These are phyloP conservation scores for Silybum marianum DNA, from an alignment of 129 eudicot species.

Conservation along the genomic window DNA sequence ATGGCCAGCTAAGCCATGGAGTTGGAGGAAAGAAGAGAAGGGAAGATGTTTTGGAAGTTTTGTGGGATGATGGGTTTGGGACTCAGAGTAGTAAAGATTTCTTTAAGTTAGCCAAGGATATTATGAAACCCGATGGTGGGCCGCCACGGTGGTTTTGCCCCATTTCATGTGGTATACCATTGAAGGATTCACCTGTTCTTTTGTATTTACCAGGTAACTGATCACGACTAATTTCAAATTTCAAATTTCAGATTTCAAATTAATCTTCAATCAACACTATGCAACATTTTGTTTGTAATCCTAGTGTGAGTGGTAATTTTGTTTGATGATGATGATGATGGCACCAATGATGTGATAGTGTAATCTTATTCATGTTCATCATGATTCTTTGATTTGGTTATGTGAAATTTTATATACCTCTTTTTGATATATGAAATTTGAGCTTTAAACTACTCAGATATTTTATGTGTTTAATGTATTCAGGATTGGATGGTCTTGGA, in stretches of 20 bases:
- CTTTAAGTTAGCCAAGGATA: constrained; percentile 48
- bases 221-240: not conserved
- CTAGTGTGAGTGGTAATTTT: not conserved
- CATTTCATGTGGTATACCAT: constrained; percentile 57
- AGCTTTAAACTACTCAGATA: not conserved
- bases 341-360: not conserved
- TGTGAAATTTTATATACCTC: not conserved
- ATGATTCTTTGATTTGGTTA: not conserved
- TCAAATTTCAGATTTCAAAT: not conserved
- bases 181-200: constrained; percentile 72
- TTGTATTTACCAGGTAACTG: constrained; percentile 78
- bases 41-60: constrained; percentile 35
- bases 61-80: constrained; percentile 94
- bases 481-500: constrained; percentile 72
- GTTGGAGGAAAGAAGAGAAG: constrained; percentile 19
- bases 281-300: not conserved
- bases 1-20: constrained; percentile 30
- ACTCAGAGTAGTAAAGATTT: constrained; percentile 55
- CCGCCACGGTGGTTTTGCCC: constrained; percentile 95
- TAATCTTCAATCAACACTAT: not conserved
- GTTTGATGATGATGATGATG: not conserved
- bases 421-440: constrained; percentile 3
- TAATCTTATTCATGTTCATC: constrained; percentile 6
- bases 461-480: constrained; percentile 1
- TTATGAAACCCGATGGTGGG: constrained; percentile 75